A percentile compares a stretch with the other conserved stretches of the same genome.
These are phyloP conservation scores for Leccinum subfulvum DNA, from an alignment of 1,284 basidiomycete genomes.

Conservation along the genomic window DNA sequence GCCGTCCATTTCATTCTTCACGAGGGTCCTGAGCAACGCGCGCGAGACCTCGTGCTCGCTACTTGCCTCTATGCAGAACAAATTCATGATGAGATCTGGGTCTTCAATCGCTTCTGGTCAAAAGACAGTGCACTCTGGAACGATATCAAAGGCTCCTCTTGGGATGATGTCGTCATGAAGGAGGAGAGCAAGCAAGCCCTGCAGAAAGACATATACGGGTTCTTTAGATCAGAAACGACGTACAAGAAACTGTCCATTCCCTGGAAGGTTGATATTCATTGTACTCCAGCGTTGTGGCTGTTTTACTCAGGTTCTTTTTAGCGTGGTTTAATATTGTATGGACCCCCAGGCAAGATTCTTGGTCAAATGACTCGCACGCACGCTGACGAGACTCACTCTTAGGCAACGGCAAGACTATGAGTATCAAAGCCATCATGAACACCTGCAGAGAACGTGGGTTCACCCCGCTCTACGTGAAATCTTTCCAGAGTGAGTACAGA, in stretches of 20 bases:
- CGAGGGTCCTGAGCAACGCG: conserved; percentile 53
- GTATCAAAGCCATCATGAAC: conserved; percentile 74
- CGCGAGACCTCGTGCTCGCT: conserved; percentile 54
- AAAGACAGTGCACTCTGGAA: conserved; percentile 65
- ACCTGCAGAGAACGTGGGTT: conserved; percentile 58
- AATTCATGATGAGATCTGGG: conserved; percentile 70
- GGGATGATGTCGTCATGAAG: conserved; percentile 75
- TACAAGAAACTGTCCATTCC: conserved; percentile 75
- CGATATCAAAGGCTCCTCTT: conserved; percentile 70
- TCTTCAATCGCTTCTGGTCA: conserved; percentile 69
- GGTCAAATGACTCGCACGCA: not conserved
- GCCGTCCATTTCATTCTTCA: conserved; percentile 56
- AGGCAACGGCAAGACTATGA: conserved; percentile 86
- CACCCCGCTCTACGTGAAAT: conserved; percentile 75
- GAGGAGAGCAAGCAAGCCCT: conserved; percentile 65
- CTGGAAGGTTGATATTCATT: conserved; percentile 62
- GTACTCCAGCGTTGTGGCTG: conserved; percentile 5
- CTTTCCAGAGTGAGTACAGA: conserved; percentile 51
- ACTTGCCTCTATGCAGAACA: conserved; percentile 51
- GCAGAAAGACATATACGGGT: conserved; percentile 72
- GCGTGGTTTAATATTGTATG: conserved; percentile 73
- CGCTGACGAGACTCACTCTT: conserved; percentile 4
- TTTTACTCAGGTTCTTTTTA: conserved; percentile 26
- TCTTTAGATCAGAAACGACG: conserved; percentile 68
- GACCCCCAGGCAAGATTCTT: conserved; percentile 57